Evolutionary conservation across 805 yeast species (phyloP).

Genomic region (Metschnikowia similis): DNA sequence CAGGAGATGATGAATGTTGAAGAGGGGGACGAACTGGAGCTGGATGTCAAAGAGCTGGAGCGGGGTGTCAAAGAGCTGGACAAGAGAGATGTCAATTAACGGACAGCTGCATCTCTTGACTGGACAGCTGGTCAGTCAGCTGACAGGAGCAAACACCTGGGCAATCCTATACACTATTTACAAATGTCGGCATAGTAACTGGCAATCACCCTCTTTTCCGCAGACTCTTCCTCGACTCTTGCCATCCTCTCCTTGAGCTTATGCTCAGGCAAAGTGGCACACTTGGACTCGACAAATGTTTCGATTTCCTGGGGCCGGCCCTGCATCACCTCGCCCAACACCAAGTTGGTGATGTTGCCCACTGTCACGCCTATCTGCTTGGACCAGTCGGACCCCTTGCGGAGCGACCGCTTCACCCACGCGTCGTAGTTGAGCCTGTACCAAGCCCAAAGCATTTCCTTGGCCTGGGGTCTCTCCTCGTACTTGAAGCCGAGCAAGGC

Average conservation of each 20-base stretch:
- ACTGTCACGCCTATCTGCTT: slow-evolving; percentile 44
- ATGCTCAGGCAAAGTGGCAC: slow-evolving; percentile 34
- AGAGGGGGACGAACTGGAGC: slow-evolving; percentile 6
- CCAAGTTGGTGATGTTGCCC: slow-evolving; percentile 37
- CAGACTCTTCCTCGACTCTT: slow-evolving; percentile 20
- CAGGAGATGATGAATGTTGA: slow-evolving; percentile 73
- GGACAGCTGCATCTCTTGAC: too few relatives aligned
- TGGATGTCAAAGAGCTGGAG: not conserved
- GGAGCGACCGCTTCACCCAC: slow-evolving; percentile 47
- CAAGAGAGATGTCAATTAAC: too few relatives aligned
- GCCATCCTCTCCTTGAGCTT: slow-evolving; percentile 26
- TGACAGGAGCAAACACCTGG: too few relatives aligned
- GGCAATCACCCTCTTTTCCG: slow-evolving; percentile 17
- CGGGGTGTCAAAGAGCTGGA: too few relatives aligned
- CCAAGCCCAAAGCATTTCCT: slow-evolving; percentile 52
- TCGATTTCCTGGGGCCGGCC: slow-evolving; percentile 25
- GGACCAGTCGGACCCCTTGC: slow-evolving; percentile 43
- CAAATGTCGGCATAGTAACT: slow-evolving; percentile 11
- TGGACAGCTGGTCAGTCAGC: too few relatives aligned
- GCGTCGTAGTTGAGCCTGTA: slow-evolving; percentile 46
- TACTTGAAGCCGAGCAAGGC: slow-evolving; percentile 52
- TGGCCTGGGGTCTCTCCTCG: slow-evolving; percentile 27
- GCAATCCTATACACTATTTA: slow-evolving; percentile 9
- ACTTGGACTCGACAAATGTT: slow-evolving; percentile 30
- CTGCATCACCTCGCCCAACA: slow-evolving; percentile 39